Conservation (phyloP, 805 yeast species). For the Pichia cabralensis region DNA sequence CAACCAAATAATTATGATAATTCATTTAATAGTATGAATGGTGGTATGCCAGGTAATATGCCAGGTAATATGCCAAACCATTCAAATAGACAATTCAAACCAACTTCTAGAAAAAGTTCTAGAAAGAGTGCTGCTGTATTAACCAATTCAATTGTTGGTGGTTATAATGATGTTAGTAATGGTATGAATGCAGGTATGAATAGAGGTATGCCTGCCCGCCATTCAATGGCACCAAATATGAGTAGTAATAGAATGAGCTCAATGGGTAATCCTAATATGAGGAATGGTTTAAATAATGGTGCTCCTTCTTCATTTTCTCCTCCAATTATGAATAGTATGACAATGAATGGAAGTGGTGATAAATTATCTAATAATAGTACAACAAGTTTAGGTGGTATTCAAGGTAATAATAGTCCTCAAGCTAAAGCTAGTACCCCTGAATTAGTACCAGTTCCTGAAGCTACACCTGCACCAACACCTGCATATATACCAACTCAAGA, state of each 20-base stretch:
- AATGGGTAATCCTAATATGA: not conserved
- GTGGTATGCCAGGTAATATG: not conserved
- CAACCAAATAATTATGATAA: slow-evolving; percentile 7
- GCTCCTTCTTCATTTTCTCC: not conserved
- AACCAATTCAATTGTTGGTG: slow-evolving; percentile 15
- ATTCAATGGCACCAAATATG: slow-evolving; percentile 22
- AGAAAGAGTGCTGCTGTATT: slow-evolving; percentile 31
- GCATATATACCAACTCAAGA: slow-evolving; percentile 43
- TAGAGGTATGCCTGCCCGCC: slow-evolving; percentile 18
- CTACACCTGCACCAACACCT: slow-evolving; percentile 26
- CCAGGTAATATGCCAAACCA: too few species aligned
- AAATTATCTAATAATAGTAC: slow-evolving; percentile 4
- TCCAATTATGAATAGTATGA: slow-evolving; percentile 4
- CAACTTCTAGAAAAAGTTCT: slow-evolving; percentile 32
- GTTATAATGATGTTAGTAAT: not conserved
- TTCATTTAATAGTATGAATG: slow-evolving; percentile 8
- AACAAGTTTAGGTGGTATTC: slow-evolving; percentile 4
- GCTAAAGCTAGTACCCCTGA: slow-evolving; percentile 2
- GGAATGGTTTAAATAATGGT: not conserved
- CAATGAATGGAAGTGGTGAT: slow-evolving; percentile 3
- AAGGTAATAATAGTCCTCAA: too few species aligned
- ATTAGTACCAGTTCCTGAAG: slow-evolving; percentile 21
- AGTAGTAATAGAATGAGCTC: slow-evolving; percentile 1
- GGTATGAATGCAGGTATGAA: slow-evolving; percentile 5
- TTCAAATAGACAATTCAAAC: slow-evolving; percentile 25